Evolutionary conservation across 2,329 filamentous ascomycete species (phyloP).

Genomic region (Orbilia ellipsospora): DNA sequence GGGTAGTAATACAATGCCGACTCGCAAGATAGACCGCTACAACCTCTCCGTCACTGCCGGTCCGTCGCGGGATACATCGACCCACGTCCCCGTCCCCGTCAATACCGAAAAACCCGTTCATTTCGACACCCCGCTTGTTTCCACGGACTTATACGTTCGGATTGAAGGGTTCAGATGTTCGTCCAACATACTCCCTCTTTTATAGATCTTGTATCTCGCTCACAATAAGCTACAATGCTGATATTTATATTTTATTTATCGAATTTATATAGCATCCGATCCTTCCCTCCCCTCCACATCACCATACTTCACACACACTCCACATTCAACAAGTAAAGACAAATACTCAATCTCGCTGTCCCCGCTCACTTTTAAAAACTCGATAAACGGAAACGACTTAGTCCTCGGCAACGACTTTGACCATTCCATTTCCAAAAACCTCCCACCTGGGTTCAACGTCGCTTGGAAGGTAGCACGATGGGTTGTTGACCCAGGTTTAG

Average conservation of each 20-base stretch:
- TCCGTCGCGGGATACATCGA: conserved; percentile 38
- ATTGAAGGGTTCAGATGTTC: conserved; percentile 37
- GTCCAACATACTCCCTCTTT: conserved; percentile 18
- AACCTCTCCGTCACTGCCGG: conserved; percentile 46
- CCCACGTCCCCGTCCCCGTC: conserved; percentile 45
- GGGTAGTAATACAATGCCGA: conserved; percentile 9
- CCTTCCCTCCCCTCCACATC: conserved; percentile 23
- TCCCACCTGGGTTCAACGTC: conserved; percentile 86
- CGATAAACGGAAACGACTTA: conserved; percentile 76
- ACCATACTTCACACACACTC: conserved; percentile 35
- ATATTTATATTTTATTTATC: background rate
- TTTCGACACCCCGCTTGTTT: conserved; percentile 46
- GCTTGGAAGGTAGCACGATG: conserved; percentile 87
- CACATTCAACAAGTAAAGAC: conserved; percentile 33
- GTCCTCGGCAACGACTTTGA: conserved; percentile 98
- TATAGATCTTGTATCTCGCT: background rate
- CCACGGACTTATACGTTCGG: conserved; percentile 30
- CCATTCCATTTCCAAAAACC: conserved; percentile 82
- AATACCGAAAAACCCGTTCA: conserved; percentile 37
- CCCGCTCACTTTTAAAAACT: conserved; percentile 57
- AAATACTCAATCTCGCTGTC: conserved; percentile 52
- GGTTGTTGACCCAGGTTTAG: conserved; percentile 89
- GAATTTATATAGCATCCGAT: conserved; percentile 11
- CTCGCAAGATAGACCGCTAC: conserved; percentile 35
- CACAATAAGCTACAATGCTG: background rate